Evolutionary conservation across 129 eudicot species (phyloP).

Genomic region (Ambrosia artemisiifolia): DNA sequence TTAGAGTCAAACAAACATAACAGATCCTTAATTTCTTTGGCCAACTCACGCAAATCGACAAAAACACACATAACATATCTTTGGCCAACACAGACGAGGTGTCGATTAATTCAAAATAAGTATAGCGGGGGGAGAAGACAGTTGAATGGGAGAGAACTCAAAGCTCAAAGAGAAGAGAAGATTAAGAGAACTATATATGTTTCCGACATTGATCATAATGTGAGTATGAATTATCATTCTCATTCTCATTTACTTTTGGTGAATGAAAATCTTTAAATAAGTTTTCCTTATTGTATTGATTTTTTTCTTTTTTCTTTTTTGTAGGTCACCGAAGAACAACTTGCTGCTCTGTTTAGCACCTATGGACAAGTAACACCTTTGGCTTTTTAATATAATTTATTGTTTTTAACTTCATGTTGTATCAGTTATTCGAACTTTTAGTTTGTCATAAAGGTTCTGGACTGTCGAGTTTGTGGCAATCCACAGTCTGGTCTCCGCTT

Average conservation of each 20-base stretch:
- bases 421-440: not conserved
- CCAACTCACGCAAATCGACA: too few relatives aligned
- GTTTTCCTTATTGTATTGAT: not conserved
- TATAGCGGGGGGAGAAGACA: constrained; percentile 65
- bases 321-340: constrained; percentile 86
- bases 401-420: not conserved
- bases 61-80: too few relatives aligned
- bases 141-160: constrained; percentile 59
- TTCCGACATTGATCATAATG: constrained; percentile 85
- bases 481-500: constrained; percentile 97
- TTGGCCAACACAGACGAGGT: too few relatives aligned
- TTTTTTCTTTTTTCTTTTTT: not conserved
- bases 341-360: constrained; percentile 75
- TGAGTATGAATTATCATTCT: constrained; percentile 31
- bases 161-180: constrained; percentile 94
- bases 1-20: too few relatives aligned
- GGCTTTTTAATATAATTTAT: not conserved
- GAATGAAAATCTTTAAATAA: not conserved
- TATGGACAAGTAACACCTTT: constrained; percentile 76
- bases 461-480: constrained; percentile 95
- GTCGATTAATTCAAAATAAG: constrained; percentile 27
- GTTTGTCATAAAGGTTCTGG: constrained; percentile 58
- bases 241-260: not conserved
- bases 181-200: constrained; percentile 84
- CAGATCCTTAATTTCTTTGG: too few relatives aligned